Conservation (phyloP, 2,329 filamentous ascomycete species). For the Aureobasidium melanogenum region DNA sequence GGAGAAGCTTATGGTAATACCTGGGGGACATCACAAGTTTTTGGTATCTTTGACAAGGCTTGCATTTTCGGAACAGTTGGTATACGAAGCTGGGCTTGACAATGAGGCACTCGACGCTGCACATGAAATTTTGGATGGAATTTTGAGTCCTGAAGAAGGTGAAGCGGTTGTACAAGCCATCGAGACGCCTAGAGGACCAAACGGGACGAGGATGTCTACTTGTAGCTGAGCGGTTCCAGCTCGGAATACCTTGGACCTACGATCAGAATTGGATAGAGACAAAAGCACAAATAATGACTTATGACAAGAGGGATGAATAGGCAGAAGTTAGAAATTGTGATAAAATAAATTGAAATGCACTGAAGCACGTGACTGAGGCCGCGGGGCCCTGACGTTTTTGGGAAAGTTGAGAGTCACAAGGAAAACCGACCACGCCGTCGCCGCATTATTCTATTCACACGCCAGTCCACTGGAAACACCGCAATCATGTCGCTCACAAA, state of each 20-base stretch:
- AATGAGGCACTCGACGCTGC: slow-evolving; percentile 73
- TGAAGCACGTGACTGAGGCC: slow-evolving; percentile 5
- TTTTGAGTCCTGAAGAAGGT: slow-evolving; percentile 70
- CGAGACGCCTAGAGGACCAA: slow-evolving; percentile 25
- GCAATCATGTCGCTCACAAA: slow-evolving; percentile 54
- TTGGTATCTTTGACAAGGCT: slow-evolving; percentile 70
- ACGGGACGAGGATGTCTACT: background rate
- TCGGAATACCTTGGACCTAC: background rate
- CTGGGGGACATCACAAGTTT: slow-evolving; percentile 72
- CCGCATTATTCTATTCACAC: background rate
- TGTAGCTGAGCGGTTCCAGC: background rate
- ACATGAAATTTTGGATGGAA: slow-evolving; percentile 69
- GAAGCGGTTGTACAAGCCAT: slow-evolving; percentile 48
- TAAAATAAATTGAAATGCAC: background rate
- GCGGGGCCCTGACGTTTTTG: slow-evolving; percentile 8
- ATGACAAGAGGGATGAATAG: background rate
- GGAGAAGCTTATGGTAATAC: slow-evolving; percentile 59
- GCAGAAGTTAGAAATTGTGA: slow-evolving; percentile 38
- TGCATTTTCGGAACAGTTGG: slow-evolving; percentile 73
- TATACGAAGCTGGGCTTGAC: slow-evolving; percentile 69
- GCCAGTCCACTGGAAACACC: background rate
- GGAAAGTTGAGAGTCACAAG: slow-evolving; percentile 5
- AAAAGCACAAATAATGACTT: background rate
- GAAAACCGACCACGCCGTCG: background rate
- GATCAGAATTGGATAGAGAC: background rate